phyloP scores from a whole-genome alignment of 129 eudicot species.

The Escallonia rubra region DNA sequence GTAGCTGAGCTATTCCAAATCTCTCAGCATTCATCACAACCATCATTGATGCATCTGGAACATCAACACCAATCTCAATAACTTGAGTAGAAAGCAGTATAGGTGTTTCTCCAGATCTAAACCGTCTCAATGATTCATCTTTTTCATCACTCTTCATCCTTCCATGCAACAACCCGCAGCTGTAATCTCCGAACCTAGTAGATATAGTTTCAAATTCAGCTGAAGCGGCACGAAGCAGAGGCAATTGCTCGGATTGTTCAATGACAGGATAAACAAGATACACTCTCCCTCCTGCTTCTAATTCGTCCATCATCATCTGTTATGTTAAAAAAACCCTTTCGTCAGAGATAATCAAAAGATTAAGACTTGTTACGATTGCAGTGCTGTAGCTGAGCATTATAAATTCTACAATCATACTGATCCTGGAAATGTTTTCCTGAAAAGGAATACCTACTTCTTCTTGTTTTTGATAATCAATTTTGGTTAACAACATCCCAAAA shows the following conservation, averaged over 20 bases:
- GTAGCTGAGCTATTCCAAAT: constrained; percentile 91
- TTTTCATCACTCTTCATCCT: constrained; percentile 81
- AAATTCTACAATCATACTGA: too few relatives aligned
- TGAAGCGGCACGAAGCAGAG: constrained; percentile 91
- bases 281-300: constrained; percentile 79
- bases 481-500: too few relatives aligned
- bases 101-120: constrained; percentile 79
- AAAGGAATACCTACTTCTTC: too few relatives aligned
- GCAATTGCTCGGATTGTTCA: constrained; percentile 79
- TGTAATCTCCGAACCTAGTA: constrained; percentile 37
- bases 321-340: constrained; percentile 4
- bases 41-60: constrained; percentile 99
- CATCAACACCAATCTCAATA: constrained; percentile 88
- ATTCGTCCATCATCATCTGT: constrained; percentile 83
- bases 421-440: too few relatives aligned
- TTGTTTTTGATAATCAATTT: too few relatives aligned
- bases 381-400: background rate
- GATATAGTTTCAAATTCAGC: constrained; percentile 76
- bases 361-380: background rate
- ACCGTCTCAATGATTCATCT: constrained; percentile 64
- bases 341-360: background rate
- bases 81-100: constrained; percentile 89
- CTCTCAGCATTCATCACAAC: constrained; percentile 98
- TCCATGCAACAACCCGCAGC: constrained; percentile 82
- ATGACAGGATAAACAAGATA: constrained; percentile 84